phyloP scores from a whole-genome alignment of 768 basidiomycete species.

The Saitozyma podzolica region DNA sequence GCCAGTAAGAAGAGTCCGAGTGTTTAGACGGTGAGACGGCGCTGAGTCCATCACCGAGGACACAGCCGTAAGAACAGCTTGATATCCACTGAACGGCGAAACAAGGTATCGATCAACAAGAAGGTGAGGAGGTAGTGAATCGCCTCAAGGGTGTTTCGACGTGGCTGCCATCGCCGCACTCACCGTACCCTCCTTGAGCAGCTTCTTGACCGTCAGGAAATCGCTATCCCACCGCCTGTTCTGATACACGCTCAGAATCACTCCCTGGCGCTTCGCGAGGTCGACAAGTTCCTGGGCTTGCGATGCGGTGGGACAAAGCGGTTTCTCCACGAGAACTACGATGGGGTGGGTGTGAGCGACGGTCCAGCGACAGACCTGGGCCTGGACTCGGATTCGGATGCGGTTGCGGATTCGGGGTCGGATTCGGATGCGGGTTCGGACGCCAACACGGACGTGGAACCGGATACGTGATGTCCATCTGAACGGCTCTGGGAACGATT shows the following conservation, averaged over 20 bases:
- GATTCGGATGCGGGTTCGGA: too few relatives aligned
- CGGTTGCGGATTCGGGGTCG: too few relatives aligned
- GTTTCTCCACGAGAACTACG: constrained; percentile 47
- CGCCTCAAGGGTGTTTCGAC: constrained; percentile 50
- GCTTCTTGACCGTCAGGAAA: constrained; percentile 42
- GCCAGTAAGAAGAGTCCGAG: too few relatives aligned
- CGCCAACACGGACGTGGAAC: background rate
- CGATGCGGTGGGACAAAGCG: constrained; percentile 27
- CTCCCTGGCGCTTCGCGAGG: constrained; percentile 30
- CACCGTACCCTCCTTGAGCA: constrained; percentile 46
- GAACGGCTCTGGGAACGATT: background rate
- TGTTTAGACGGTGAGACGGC: too few relatives aligned
- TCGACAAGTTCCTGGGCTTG: constrained; percentile 37
- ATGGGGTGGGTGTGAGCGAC: constrained; percentile 39
- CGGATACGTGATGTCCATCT: background rate
- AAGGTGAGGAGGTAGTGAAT: constrained; percentile 56
- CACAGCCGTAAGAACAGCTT: too few relatives aligned
- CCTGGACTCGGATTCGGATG: too few relatives aligned
- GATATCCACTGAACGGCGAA: background rate
- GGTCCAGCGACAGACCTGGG: too few relatives aligned
- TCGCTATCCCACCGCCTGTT: constrained; percentile 50
- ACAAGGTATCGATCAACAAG: background rate
- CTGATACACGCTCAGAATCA: constrained; percentile 46
- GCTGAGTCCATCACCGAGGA: too few relatives aligned
- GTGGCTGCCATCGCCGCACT: constrained; percentile 11